Base-by-base conservation (phyloP, 495 filamentous ascomycete genomes). In the Trichoderma orchidacearum region DNA sequence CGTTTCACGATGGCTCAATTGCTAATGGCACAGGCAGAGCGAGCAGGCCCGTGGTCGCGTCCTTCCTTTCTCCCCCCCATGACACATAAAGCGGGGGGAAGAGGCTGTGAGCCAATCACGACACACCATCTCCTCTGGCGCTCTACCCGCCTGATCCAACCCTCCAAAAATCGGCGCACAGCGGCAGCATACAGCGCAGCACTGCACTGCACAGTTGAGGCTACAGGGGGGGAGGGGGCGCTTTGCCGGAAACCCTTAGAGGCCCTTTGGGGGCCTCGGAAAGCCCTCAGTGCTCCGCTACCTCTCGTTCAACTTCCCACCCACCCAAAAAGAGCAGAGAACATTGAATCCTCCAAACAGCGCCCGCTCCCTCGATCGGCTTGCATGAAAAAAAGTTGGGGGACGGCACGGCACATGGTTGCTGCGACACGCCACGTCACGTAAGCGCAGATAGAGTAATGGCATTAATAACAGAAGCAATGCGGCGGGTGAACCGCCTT, bases 61-160 rank as follows among this genome's bases (percentile, higher is more conserved):
- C 25, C 50, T n/a, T n/a, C 32, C 32, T n/a, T n/a, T n/a, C 25
- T 32, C 27, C 51, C n/a, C 57, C 51, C 50, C 32, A 65, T 63
- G 59, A 58, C 56, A 58, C 57, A 63, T 59, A 52, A 65, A 48
- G 56, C 54, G 57, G 59, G 57, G 51, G 51, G 57, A 15, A 56
- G 58, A 15, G 17, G n/a, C 53, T 30, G 53, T 21, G 30, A 15
- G 30, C 53, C 53, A 55, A 55, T 55, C 53, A 55, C 53, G 30
- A 18, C 53, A 38, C 53, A 55, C 53, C 53, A 55, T 30, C 51
- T 53, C n/a, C 28, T 9, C 30, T 31, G 51, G 27, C 21, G 8
- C 41, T 48, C 27, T 48, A 48, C 41, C 41, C 41, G 41, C 41
- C 41, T 48, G 41, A 48, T 48, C 41, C 41, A 48, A 48, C 41